These are phyloP conservation scores for Schizonepeta tenuifolia DNA, from an alignment of 257 asterid species.

Conservation along the genomic window DNA sequence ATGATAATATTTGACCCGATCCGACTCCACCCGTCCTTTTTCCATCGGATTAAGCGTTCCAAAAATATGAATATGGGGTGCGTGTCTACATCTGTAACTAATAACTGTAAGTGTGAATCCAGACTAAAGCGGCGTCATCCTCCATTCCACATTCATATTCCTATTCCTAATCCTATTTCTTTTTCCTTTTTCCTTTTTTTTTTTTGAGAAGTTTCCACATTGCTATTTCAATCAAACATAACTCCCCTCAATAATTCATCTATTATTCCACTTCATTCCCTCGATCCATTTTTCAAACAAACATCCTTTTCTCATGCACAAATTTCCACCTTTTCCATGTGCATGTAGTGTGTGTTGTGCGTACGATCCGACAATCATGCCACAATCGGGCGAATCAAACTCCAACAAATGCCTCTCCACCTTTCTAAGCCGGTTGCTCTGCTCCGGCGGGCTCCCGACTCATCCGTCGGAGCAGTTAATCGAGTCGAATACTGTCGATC, in stretches of 20 bases:
- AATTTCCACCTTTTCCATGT: neutral
- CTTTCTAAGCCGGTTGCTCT: constrained; percentile 39
- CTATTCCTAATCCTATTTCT: no score
- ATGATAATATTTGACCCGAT: no score
- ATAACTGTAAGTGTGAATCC: no score
- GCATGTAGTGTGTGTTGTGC: neutral
- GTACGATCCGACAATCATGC: constrained; percentile 18
- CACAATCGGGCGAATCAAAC: constrained; percentile 25
- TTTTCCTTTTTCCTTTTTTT: no score
- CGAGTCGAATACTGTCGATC: constrained; percentile 4
- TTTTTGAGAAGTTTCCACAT: no score
- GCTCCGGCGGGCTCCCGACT: constrained; percentile 55
- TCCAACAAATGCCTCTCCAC: constrained; percentile 44
- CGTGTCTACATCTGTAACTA: no score
- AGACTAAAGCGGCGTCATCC: no score
- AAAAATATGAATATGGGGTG: no score
- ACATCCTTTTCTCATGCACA: neutral
- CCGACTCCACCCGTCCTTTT: no score
- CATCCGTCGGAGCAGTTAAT: constrained; percentile 51
- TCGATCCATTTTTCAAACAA: neutral
- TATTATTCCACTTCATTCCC: no score
- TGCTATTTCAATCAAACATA: constrained; percentile 1
- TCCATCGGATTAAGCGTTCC: no score
- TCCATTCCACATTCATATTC: no score
- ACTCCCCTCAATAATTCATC: constrained; percentile 28